phyloP scores from a whole-genome alignment of 2,329 filamentous ascomycete genomes.

The Diaporthe aspalathi region DNA sequence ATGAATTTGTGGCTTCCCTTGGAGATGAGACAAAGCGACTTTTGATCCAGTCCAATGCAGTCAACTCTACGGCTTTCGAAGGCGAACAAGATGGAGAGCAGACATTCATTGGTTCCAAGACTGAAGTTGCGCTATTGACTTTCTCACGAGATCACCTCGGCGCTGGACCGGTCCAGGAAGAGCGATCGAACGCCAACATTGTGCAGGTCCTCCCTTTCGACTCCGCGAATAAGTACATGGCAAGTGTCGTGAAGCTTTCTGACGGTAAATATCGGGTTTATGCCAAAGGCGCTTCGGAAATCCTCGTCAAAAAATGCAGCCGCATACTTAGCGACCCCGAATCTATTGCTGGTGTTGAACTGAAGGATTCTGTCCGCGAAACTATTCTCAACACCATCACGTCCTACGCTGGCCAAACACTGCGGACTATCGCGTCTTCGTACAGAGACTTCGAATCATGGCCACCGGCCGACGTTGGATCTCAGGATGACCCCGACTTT shows the following conservation, averaged over 20 bases:
- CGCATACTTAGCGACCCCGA: constrained; percentile 58
- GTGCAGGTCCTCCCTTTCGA: constrained; percentile 65
- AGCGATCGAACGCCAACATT: constrained; percentile 58
- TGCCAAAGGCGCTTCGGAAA: constrained; percentile 69
- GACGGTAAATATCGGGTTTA: constrained; percentile 61
- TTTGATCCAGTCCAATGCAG: constrained; percentile 48
- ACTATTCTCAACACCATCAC: constrained; percentile 67
- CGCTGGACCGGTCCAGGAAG: constrained; percentile 57
- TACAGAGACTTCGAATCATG: constrained; percentile 79
- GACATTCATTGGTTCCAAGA: constrained; percentile 65
- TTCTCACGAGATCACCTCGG: constrained; percentile 63
- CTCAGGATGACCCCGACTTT: constrained; percentile 64
- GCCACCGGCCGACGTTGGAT: constrained; percentile 74
- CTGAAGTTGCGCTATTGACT: constrained; percentile 64
- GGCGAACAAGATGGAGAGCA: constrained; percentile 51
- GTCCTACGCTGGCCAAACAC: constrained; percentile 72
- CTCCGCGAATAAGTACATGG: constrained; percentile 67
- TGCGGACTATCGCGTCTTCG: constrained; percentile 80
- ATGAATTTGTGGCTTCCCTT: constrained; percentile 43
- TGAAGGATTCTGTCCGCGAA: constrained; percentile 68
- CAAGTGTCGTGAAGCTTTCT: constrained; percentile 60
- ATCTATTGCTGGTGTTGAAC: constrained; percentile 59
- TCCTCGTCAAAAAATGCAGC: constrained; percentile 60
- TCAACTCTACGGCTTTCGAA: constrained; percentile 67
- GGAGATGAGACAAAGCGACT: constrained; percentile 42